Evolutionary conservation across 257 asterid genomes (phyloP).

Genomic region (Solanum gandarillasii): DNA sequence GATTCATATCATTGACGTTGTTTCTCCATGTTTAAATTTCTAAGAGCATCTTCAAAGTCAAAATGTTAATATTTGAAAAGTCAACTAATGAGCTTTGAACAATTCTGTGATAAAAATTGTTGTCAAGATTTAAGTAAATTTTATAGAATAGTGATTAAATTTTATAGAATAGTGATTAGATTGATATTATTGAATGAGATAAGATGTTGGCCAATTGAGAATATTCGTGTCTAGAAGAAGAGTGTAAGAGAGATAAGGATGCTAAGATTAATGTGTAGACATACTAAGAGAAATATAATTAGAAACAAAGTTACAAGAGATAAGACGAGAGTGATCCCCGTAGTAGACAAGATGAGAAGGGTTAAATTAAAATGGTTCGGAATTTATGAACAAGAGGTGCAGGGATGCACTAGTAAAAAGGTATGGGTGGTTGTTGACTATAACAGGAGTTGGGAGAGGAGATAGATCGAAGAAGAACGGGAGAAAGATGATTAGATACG

Average conservation of each 20-base stretch:
- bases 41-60: not conserved
- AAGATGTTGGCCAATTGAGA: rapidly evolving
- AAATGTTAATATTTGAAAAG: not conserved
- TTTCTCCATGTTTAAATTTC: not conserved
- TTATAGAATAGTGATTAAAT: too few species aligned
- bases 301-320: too few species aligned
- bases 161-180: not conserved
- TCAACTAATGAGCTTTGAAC: not conserved
- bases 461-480: not conserved
- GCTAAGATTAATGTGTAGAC: not conserved
- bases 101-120: not conserved
- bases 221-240: rapidly evolving
- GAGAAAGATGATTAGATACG: rapidly evolving
- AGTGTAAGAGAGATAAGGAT: not conserved
- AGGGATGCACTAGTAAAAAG: not conserved
- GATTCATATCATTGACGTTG: not conserved
- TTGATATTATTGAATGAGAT: not conserved
- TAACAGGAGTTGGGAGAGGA: not conserved
- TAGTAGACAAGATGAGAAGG: too few species aligned
- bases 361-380: rapidly evolving
- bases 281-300: not conserved
- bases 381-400: not conserved
- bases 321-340: too few species aligned
- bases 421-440: not conserved
- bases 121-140: not conserved